Base-by-base conservation (phyloP, 257 asterid genomes). In the Thymus quinquecostatus region DNA sequence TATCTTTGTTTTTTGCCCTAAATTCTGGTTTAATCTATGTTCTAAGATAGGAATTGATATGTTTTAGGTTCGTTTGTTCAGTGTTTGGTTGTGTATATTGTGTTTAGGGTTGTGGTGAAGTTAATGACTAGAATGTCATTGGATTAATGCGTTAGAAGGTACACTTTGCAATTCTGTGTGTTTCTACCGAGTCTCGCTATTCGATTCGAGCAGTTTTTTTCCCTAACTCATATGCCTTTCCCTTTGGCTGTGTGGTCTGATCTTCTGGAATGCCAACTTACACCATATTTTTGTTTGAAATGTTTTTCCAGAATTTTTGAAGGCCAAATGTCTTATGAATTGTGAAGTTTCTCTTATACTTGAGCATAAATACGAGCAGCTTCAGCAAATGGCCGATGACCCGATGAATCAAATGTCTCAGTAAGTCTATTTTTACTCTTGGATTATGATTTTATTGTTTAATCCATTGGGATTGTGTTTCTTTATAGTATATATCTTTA, bases 291-390 rank as follows among this genome's bases (percentile, higher is more conserved):
- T 71, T 21, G 45, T 58, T n/a, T n/a, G 55, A n/a, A 21, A 28
- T 58, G 55, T 57, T 73, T 70, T 70, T 58, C 48, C 86, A 88
- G 94, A 92, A 67, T 89, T 92, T 83, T 79, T 88, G 85, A 92
- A 88, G 89, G 97, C 98, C 64, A 89, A 92, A 74, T 92, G 98
- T 82, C 84, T 94, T 40, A 91, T 91, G 98, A 91, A 94, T 61
- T 91, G 96, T 83, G 98, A 94, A 76, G 98, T 94, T 72, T 75
- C 98, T 49, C 80, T 91, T 47, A 91, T 94, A 88, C 98, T 94
- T 71, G 98, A 94, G 58, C 97, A 83, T 45, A 87, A 88, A 79
- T 86, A 89, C 62, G 98, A 91, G 82, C 97, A 91, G 88, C 91
- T 94, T 85, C 97, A 94, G 81, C 91, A 91, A 85, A 89, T 80